phyloP scores from a whole-genome alignment of 345 rosid genomes.

The Carallia brachiata region DNA sequence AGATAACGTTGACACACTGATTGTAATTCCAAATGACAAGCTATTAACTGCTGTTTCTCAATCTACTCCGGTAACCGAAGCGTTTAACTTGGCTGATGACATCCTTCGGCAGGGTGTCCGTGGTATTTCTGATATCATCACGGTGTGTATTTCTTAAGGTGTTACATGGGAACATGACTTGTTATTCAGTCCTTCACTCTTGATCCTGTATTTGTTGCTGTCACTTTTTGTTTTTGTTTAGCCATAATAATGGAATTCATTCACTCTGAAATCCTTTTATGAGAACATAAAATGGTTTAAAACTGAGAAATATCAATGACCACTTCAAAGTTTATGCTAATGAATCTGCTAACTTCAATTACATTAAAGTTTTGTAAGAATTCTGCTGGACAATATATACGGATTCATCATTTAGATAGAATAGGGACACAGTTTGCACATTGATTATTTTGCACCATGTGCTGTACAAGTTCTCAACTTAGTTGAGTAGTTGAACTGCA shows the following conservation, averaged over 20 bases:
- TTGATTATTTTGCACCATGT: neutral
- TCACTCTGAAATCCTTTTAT: too few relatives aligned
- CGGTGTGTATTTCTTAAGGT: constrained; percentile 40
- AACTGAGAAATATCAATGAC: neutral
- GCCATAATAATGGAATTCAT: constrained; percentile 1
- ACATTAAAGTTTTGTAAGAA: neutral
- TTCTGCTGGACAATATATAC: neutral
- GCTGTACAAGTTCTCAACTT: neutral
- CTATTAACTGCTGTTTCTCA: constrained; percentile 82
- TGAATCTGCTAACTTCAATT: neutral
- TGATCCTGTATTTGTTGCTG: neutral
- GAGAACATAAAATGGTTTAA: too few relatives aligned
- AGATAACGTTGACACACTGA: constrained; percentile 88
- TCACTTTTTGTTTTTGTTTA: neutral
- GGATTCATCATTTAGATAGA: neutral
- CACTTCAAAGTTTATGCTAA: neutral
- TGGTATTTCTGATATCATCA: constrained; percentile 92
- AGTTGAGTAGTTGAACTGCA: constrained; percentile 23
- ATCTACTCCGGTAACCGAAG: constrained; percentile 91
- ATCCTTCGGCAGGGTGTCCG: constrained; percentile 95
- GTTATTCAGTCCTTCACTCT: neutral
- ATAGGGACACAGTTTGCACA: neutral
- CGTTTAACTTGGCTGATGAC: constrained; percentile 95
- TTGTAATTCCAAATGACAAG: constrained; percentile 95
- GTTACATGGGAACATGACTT: neutral